phyloP scores from a whole-genome alignment of 1,284 basidiomycete genomes.

The Coniferiporia weirii region DNA sequence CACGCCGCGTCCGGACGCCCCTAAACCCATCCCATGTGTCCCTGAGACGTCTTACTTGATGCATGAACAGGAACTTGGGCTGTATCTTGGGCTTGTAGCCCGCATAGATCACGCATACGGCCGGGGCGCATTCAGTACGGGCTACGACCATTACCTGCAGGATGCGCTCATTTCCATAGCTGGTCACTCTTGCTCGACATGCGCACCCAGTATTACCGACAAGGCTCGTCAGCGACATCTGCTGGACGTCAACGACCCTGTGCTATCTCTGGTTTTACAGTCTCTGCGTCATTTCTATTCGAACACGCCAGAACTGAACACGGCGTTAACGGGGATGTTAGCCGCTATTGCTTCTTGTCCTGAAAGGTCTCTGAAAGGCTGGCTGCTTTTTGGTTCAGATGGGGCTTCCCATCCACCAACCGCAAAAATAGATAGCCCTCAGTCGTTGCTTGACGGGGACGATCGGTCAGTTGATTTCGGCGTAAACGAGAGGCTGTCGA shows the following conservation, averaged over 20 bases:
- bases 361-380: constrained; percentile 81
- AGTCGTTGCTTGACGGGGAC: constrained; percentile 49
- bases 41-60: constrained; percentile 70
- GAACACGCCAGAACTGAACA: constrained; percentile 82
- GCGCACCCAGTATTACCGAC: constrained; percentile 36
- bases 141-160: constrained; percentile 79
- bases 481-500: constrained; percentile 60
- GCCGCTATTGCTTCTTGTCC: constrained; percentile 79
- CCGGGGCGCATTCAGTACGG: constrained; percentile 75
- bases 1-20: constrained; percentile 18
- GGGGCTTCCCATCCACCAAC: constrained; percentile 26
- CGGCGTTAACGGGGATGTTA: constrained; percentile 81
- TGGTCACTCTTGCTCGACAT: constrained; percentile 51
- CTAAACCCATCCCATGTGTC: constrained; percentile 39
- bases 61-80: constrained; percentile 76
- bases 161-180: constrained; percentile 74
- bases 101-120: constrained; percentile 73
- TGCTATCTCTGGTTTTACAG: constrained; percentile 69
- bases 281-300: constrained; percentile 75
- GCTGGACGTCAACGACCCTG: constrained; percentile 74
- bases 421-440: constrained; percentile 21
- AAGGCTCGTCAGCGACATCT: constrained; percentile 56
- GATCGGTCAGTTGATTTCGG: constrained; percentile 74
- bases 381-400: constrained; percentile 67
- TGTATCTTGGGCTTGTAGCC: constrained; percentile 77